Evolutionary conservation across 257 asterid species (phyloP), one percentile per base, ranked within the genome.

Genomic region (Plantago elongata): DNA sequence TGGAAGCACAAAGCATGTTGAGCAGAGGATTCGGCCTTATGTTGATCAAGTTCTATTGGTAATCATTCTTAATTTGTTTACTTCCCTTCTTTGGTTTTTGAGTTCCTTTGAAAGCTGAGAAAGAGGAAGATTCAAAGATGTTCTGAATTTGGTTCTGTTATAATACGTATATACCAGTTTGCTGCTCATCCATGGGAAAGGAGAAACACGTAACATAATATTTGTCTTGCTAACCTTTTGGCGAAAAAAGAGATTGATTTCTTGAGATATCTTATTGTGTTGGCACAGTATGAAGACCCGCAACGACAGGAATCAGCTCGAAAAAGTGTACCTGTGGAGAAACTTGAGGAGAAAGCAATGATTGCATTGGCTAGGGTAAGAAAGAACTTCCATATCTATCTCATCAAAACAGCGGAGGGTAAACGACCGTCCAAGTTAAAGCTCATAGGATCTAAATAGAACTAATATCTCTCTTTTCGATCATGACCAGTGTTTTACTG

Each of bases 351-450:
- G 79, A 91, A 91, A 74, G 90, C 98, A 60, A 22, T 71, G 74
- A 76, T 92, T 73, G 78, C 95, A 42, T 76, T 92, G 82, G 97
- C 97, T 63, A 88, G 96, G 89, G 97, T 89, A 72, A 73, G 83
- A 3, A 67, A 64, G 64, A 60, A 57, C 73, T 71, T 45, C 46
- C 16, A 65, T 63, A 15, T 62, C 61, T 51, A 62, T 52, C 2
- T 52, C 29, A 17, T 14, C 17, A 16, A 17, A 51, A 51, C n/a
- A 27, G 27, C 27, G 27, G 27, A 22, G 27, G 27, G 27, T 17
- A 17, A 7, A 8, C 9, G n/a, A 13, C 42, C 38, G 47, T 15
- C 38, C 30, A 29, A 15, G 1, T 42, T n/a, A 10, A 13, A 45
- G 48, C 51, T 42, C 16, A 14, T 38, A 57, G 9, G 4, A 17